A percentile compares a stretch with the other conserved stretches of the same genome.
phyloP scores from a whole-genome alignment of 2,329 filamentous ascomycete species.

The Verruconis gallopava region DNA sequence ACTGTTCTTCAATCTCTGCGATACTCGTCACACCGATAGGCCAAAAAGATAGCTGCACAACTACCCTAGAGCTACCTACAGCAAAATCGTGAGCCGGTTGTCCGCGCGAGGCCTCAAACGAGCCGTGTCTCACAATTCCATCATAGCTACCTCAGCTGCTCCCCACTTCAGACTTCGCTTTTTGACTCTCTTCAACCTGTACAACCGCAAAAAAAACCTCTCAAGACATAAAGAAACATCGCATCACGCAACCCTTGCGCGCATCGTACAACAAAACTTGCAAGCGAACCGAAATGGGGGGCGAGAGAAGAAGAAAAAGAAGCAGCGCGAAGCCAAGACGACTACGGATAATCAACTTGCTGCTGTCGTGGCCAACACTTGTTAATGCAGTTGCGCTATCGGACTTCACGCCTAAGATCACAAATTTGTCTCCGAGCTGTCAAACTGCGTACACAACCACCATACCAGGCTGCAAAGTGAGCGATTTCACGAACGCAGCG shows the following conservation, averaged over 20 bases:
- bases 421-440: conserved; percentile 27
- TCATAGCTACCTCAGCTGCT: no score
- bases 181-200: no score
- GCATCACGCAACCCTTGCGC: background rate
- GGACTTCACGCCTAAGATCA: conserved; percentile 31
- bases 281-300: background rate
- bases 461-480: conserved; percentile 27
- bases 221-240: background rate
- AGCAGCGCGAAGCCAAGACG: background rate
- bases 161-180: no score
- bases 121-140: no score
- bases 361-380: conserved; percentile 17
- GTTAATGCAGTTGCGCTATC: conserved; percentile 28
- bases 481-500: conserved; percentile 24
- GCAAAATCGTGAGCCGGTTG: no score
- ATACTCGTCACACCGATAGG: no score
- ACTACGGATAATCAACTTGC: conserved; percentile 13
- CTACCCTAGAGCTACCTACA: no score
- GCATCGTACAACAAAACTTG: background rate
- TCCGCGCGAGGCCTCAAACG: no score
- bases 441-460: conserved; percentile 26
- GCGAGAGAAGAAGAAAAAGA: background rate
- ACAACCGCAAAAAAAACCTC: background rate
- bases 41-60: no score
- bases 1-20: no score